Evolutionary conservation across 257 asterid species (phyloP), one percentile per base, ranked within the genome.

Genomic region (Plantago major): DNA sequence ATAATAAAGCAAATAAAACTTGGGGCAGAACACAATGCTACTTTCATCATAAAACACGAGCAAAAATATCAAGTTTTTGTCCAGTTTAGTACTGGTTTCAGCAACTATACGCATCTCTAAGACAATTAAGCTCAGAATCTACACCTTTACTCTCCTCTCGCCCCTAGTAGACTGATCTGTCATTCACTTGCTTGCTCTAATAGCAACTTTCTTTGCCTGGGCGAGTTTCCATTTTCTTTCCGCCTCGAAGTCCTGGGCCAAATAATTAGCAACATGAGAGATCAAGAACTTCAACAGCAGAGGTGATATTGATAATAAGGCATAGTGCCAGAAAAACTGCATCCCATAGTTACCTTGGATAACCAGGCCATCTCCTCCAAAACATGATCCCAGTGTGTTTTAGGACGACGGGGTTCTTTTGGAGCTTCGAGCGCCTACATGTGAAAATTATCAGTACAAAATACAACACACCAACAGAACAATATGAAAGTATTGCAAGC

Each of bases 371-470:
- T 93, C 90, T 93, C 99, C 69, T 93, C 99, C 76, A 93, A 76
- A 71, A 93, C 99, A 85, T 93, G 97, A 73, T 93, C 97, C 99
- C 99, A 93, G 42, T 93, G 99, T 47, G 97, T 71, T 82, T 87
- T 93, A 54, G 92, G 94, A 51, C 97, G 97, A 48, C 64, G 82
- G 62, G 96, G 99, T 81, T 89, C 99, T 81, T 85, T 93, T 52
- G 97, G 90, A 69, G 86, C 86, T 76, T 89, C 99, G 60, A 86
- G 99, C 33, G 90, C 93, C 99, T 92, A 72, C 18, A 64, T 57
- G 45, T 61, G 57, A 65, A 53, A 68, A 54, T 51, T 53, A 50
- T 11, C 65, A 64, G 55, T 18, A 54, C 17, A 66, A 38, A 26
- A 46, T 54, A 62, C 50, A 61, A 47, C 62, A 67, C 40, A 19